Evolutionary conservation across 108 stramenopile genomes (phyloP).

Genomic region (Cyclotella kingstonii): DNA sequence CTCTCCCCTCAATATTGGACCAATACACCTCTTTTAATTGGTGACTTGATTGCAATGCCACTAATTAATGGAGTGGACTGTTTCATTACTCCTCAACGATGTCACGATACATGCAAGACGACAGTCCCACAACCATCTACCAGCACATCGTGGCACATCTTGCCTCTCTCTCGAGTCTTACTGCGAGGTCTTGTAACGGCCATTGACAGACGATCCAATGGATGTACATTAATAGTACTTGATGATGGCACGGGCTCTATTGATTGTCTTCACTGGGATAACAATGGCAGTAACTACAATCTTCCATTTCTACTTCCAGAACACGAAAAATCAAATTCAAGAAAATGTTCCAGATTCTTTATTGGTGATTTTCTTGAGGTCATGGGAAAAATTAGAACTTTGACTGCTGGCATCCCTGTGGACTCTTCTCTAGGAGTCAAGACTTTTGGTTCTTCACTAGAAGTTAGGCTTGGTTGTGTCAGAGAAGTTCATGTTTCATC

Average conservation of each 20-base stretch:
- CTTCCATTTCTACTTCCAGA: conserved; percentile 21
- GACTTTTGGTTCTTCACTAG: conserved; percentile 17
- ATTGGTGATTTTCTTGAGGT: conserved; percentile 62
- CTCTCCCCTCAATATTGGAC: conserved; percentile 83
- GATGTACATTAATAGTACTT: conserved; percentile 54
- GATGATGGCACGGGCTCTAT: conserved; percentile 87
- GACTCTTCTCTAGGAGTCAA: conserved; percentile 33
- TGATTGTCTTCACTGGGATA: conserved; percentile 67
- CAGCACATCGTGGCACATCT: conserved; percentile 18
- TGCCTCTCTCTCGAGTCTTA: conserved; percentile 69
- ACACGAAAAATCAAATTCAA: background rate
- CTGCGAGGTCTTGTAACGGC: conserved; percentile 65
- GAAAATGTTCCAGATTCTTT: conserved; percentile 14
- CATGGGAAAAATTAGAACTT: conserved; percentile 57
- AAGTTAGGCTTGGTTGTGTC: conserved; percentile 37
- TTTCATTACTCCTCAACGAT: conserved; percentile 20
- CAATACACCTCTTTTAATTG: conserved; percentile 65
- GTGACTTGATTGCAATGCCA: conserved; percentile 50
- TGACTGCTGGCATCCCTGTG: conserved; percentile 31
- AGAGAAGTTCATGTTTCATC: conserved; percentile 48
- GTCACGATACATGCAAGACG: background rate
- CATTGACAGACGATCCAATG: conserved; percentile 49
- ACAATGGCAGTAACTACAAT: conserved; percentile 14
- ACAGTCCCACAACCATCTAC: background rate
- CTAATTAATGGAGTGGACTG: conserved; percentile 71